These are phyloP conservation scores for Aspergillus phoenicis DNA, from an alignment of 2,329 filamentous ascomycete genomes.

Conservation along the genomic window DNA sequence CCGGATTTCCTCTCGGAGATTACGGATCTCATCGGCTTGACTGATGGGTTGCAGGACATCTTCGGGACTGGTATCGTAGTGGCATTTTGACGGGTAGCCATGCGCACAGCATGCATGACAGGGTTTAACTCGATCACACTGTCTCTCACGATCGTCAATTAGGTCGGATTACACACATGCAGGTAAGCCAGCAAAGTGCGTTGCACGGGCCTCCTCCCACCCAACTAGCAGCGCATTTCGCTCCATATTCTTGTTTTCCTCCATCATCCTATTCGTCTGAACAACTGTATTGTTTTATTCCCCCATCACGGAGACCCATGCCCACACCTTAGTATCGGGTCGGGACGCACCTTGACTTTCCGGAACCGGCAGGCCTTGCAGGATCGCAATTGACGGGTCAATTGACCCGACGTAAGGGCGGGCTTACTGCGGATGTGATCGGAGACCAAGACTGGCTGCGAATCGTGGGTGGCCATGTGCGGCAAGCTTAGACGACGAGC, in stretches of 20 bases:
- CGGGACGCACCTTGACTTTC: conserved; percentile 42
- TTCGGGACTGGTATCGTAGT: conserved; percentile 37
- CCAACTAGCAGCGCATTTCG: not conserved
- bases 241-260: not conserved
- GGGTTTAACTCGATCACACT: conserved; percentile 44
- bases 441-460: conserved; percentile 21
- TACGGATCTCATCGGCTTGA: conserved; percentile 41
- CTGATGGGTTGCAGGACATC: conserved; percentile 39
- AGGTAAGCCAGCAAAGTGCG: not conserved
- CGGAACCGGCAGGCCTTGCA: conserved; percentile 42
- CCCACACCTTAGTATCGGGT: conserved; percentile 8
- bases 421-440: conserved; percentile 24
- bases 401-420: conserved; percentile 13
- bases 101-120: conserved; percentile 45
- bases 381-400: conserved; percentile 40
- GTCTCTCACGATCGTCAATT: conserved; percentile 14
- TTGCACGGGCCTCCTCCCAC: not conserved
- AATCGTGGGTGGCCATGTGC: conserved; percentile 28
- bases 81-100: conserved; percentile 42
- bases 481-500: conserved; percentile 14
- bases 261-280: not conserved
- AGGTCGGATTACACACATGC: not conserved
- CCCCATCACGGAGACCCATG: not conserved
- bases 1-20: conserved; percentile 38
- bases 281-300: not conserved